Evolutionary conservation across 2,329 filamentous ascomycete species (phyloP).

Genomic region (Orbilia blumenaviensis): DNA sequence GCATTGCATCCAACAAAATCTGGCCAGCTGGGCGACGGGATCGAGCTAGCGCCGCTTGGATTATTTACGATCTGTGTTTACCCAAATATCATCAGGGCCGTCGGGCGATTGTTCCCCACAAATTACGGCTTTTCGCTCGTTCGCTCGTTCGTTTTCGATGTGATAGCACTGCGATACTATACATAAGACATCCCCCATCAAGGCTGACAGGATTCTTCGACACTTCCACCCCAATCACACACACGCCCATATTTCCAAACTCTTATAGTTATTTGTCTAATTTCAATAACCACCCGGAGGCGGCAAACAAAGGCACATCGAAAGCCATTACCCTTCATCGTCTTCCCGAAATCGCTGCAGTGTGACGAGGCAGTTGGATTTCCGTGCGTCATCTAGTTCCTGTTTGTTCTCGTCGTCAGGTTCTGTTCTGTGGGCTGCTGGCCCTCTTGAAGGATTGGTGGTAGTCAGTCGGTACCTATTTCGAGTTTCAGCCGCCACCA

Average conservation of each 20-base stretch:
- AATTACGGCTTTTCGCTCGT: not conserved
- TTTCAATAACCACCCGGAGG: not conserved
- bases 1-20: slow-evolving; percentile 22
- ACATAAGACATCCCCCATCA: slow-evolving; percentile 5
- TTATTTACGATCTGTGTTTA: slow-evolving; percentile 17
- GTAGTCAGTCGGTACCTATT: slow-evolving; percentile 19
- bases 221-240: not conserved
- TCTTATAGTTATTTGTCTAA: not conserved
- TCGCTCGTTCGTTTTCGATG: not conserved
- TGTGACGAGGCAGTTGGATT: slow-evolving; percentile 37
- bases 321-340: not conserved
- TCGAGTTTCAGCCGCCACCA: slow-evolving; percentile 25
- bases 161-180: slow-evolving; percentile 6
- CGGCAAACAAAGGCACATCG: slow-evolving; percentile 5
- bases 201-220: slow-evolving; percentile 17
- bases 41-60: slow-evolving; percentile 15
- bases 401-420: not conserved
- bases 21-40: not conserved
- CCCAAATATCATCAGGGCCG: not conserved
- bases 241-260: not conserved
- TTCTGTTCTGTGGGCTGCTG: slow-evolving; percentile 2
- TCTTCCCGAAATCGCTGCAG: slow-evolving; percentile 2
- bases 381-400: slow-evolving; percentile 29
- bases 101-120: not conserved
- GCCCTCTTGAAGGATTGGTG: slow-evolving; percentile 10